Base-by-base conservation (phyloP, 2,329 filamentous ascomycete genomes). In the Fusarium sp. region DNA sequence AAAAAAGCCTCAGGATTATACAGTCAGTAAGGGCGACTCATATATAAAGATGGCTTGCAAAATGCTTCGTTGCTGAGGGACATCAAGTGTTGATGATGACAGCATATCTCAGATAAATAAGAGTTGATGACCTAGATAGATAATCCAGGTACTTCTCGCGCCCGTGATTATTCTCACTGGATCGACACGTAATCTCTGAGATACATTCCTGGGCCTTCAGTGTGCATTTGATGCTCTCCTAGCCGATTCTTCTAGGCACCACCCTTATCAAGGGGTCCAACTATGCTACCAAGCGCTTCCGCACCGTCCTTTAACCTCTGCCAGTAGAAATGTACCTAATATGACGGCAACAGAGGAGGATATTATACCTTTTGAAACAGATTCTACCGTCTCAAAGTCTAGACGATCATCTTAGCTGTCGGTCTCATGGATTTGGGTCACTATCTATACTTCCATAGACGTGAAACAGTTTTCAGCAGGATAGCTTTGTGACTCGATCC, bases 301-400 rank as follows among this genome's bases (percentile, higher is more conserved):
- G 12, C 3, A 17, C 22, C 22, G 17, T 35, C 12, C 5, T 35
- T 26, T 18, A n/a, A 7, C 17, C 38, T 35, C 8, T 44, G 22
- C 3, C 17, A 24, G 9, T 26, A 24, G 10, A 26, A 35, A 22
- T 32, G 12, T 17, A 17, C 28, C 28, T 14, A 26, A n/a, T 22
- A 0, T 6, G 10, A 22, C 17, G 15, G 14, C 0, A 12, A 5
- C 7, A 22, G 13, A 45, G 17, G 9, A 24, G 39, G 3, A 26
- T 0, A 10, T 14, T 26, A 12, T 26, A 17, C 18, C 24, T 18
- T 22, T n/a, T 17, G 14, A 0, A 8, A 45, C 28, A 5, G 13
- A 18, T 6, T 32, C 6, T 45, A 6, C 18, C 13, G 9, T 14
- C 7, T n/a, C 9, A 45, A 22, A 11, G n/a, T 2, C 28, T 7